Base-by-base conservation (phyloP, 257 asterid species). In the Lantana camara region DNA sequence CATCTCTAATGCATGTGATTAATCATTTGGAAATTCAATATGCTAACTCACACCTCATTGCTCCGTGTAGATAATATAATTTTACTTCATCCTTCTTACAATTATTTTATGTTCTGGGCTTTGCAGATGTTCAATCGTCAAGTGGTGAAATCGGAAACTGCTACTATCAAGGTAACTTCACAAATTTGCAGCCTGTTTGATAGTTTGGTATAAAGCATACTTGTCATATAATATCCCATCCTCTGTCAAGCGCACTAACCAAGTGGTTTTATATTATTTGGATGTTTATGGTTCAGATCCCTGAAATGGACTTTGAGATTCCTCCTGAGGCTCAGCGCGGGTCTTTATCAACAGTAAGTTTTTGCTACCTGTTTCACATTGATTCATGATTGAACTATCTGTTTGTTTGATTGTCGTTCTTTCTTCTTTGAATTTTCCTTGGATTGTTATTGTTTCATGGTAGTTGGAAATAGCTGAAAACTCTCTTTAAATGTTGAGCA, bases 311-410 rank as follows among this genome's bases (percentile, higher is more conserved):
- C 70, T 88, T 94, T 63, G 97, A 90, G 85, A 90, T 94, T 63
- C 99, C 97, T 45, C 95, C 96, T 0, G 99, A 94, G 77, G 91
- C 99, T 70, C 97, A 94, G 79, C 85, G 96, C 57, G 97, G 99
- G 69, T 90, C 96, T 20, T 75, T 94, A 82, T 88, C 99, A 77
- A 86, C 96, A 51, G 99, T 94, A 88, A 65, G 32, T 68, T 66
- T 60, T 44, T n/a, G 21, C 17, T 45, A 24, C 4, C 59, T 56
- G 64, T 46, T 64, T 67, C 23, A 30, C 51, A 12, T 29, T 23
- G 23, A 47, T 15, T 46, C 50, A 5, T n/a, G n/a, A n/a, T 15
- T 45, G 16, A 29, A 27, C 2, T 57, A 49, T 8, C 45, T 46
- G 75, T 38, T 57, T 29, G 19, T 40, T 46, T 38, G 34, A 55